These are phyloP conservation scores for Tylopilus sp. DNA, from an alignment of 768 basidiomycete genomes.

Conservation along the genomic window DNA sequence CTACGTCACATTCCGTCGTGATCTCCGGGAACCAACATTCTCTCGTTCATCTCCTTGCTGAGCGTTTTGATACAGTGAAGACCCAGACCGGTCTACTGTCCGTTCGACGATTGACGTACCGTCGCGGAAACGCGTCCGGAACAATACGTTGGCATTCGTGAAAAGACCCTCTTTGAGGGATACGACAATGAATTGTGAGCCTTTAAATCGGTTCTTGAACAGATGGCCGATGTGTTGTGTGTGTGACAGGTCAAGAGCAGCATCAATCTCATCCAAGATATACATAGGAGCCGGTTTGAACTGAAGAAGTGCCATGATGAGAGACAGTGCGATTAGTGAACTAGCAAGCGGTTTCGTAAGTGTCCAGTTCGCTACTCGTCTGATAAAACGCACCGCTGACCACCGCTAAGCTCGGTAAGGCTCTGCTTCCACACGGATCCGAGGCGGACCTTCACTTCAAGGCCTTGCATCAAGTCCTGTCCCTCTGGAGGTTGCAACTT, in stretches of 20 bases:
- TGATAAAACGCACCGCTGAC: slow-evolving; percentile 72
- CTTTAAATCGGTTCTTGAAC: slow-evolving; percentile 97
- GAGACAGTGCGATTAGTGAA: slow-evolving; percentile 93
- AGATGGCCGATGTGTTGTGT: slow-evolving; percentile 97
- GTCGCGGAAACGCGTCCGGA: slow-evolving; percentile 89
- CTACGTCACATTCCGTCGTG: slow-evolving; percentile 13
- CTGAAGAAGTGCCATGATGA: slow-evolving; percentile 98
- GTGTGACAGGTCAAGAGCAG: slow-evolving; percentile 92
- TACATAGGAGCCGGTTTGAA: slow-evolving; percentile 99
- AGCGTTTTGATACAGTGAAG: slow-evolving; percentile 35
- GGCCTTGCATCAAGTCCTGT: slow-evolving; percentile 88
- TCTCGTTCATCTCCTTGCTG: slow-evolving; percentile 13
- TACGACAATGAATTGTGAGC: slow-evolving; percentile 97
- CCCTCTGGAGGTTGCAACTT: slow-evolving; percentile 93
- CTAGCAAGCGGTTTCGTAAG: slow-evolving; percentile 38
- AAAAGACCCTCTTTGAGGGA: slow-evolving; percentile 96
- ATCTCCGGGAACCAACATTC: slow-evolving; percentile 15
- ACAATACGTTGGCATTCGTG: slow-evolving; percentile 95
- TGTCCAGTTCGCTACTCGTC: neutral
- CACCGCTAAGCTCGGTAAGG: slow-evolving; percentile 94
- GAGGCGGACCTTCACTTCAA: slow-evolving; percentile 95
- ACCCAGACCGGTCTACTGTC: slow-evolving; percentile 63
- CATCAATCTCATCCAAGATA: slow-evolving; percentile 98
- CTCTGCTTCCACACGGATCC: slow-evolving; percentile 98
- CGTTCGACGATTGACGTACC: slow-evolving; percentile 90